These are phyloP conservation scores for Nakazawaea populi DNA, from an alignment of 805 yeast genomes.

Conservation along the genomic window DNA sequence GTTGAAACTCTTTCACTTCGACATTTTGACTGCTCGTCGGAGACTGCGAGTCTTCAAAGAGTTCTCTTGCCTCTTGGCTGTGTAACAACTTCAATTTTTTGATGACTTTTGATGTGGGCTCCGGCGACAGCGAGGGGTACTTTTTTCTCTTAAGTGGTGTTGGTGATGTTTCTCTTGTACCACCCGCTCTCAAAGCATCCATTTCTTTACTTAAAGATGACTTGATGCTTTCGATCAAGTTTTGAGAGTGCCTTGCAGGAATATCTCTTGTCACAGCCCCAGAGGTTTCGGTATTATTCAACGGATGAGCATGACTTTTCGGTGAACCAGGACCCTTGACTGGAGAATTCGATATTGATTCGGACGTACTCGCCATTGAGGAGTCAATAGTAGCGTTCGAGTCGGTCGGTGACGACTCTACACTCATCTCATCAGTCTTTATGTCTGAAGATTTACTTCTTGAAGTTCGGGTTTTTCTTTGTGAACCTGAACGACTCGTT, in stretches of 20 bases:
- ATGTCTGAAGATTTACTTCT: too few relatives aligned
- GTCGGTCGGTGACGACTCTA: not conserved
- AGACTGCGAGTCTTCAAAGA: conserved; percentile 2
- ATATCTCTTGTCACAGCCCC: too few relatives aligned
- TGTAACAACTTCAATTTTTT: conserved; percentile 4
- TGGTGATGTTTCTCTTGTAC: conserved; percentile 3
- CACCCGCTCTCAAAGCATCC: not conserved
- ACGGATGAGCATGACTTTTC: too few relatives aligned
- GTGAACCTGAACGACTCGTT: too few relatives aligned
- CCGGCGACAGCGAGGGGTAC: not conserved
- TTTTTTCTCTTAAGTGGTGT: conserved; percentile 1
- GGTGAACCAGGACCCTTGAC: too few relatives aligned
- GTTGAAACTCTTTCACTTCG: not conserved
- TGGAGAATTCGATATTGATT: too few relatives aligned
- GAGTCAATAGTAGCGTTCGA: not conserved
- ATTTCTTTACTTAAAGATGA: not conserved
- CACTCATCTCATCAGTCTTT: too few relatives aligned
- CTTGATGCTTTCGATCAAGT: not conserved
- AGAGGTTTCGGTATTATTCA: too few relatives aligned
- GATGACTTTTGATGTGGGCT: not conserved
- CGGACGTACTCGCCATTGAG: not conserved
- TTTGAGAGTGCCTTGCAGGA: not conserved
- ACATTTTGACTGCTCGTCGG: not conserved
- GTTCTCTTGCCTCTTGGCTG: not conserved
- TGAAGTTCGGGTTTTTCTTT: too few relatives aligned